Conservation (phyloP, 352 stramenopile genomes). For the Phytophthora foliorum region DNA sequence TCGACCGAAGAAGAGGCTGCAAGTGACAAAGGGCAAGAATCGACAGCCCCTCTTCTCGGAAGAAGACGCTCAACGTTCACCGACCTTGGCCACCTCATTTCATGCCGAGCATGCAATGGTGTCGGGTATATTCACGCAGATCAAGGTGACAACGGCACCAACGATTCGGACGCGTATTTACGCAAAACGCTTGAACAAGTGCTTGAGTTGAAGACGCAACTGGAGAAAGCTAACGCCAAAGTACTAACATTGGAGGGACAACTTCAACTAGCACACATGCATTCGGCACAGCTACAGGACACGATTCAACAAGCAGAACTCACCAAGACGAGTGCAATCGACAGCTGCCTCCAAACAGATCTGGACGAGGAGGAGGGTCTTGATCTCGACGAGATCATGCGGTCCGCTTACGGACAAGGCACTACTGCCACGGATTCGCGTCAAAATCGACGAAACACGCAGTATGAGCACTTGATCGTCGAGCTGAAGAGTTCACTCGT, state of each 20-base stretch:
- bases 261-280: slow-evolving; percentile 42
- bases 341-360: slow-evolving; percentile 54
- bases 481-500: slow-evolving; percentile 67
- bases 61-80: slow-evolving; percentile 21
- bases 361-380: slow-evolving; percentile 65
- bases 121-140: slow-evolving; percentile 58
- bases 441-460: slow-evolving; percentile 40
- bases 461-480: slow-evolving; percentile 77
- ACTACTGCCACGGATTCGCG: slow-evolving; percentile 5
- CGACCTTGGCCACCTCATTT: slow-evolving; percentile 50
- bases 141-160: slow-evolving; percentile 2
- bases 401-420: slow-evolving; percentile 18
- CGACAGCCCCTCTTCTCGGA: slow-evolving; percentile 1
- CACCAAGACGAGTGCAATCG: slow-evolving; percentile 36
- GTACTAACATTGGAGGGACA: slow-evolving; percentile 47
- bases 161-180: slow-evolving; percentile 64
- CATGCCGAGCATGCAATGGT: slow-evolving; percentile 61
- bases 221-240: slow-evolving; percentile 50
- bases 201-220: slow-evolving; percentile 54
- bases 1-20: slow-evolving; percentile 16
- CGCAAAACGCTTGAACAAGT: slow-evolving; percentile 72
- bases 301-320: slow-evolving; percentile 51
- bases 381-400: slow-evolving; percentile 61
- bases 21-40: slow-evolving; percentile 11
- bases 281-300: slow-evolving; percentile 44